Evolutionary conservation across 306 rosid genomes (phyloP).

Genomic region (Prunus salicina): DNA sequence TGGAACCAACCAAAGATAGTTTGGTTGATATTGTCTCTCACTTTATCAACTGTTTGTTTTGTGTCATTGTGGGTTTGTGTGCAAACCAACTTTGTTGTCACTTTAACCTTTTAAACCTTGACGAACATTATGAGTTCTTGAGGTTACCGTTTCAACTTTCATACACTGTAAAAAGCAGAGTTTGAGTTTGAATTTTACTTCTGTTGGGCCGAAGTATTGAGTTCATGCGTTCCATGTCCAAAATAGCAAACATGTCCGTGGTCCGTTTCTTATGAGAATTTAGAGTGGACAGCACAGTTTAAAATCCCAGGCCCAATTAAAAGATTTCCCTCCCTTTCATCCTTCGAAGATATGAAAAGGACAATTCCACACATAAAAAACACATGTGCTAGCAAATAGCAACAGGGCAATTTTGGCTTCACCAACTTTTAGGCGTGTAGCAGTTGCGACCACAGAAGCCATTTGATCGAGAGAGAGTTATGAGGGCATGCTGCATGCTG

Average conservation of each 20-base stretch:
- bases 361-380: not conserved
- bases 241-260: no score
- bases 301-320: not conserved
- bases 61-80: no score
- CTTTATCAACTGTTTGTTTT: no score
- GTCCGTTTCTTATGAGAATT: no score
- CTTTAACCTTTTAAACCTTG: no score
- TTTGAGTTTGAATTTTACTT: not conserved
- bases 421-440: not conserved
- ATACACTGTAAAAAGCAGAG: no score
- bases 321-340: not conserved
- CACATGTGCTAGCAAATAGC: no score
- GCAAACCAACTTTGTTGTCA: no score
- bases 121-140: no score
- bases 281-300: not conserved
- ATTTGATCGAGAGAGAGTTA: not conserved
- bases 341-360: not conserved
- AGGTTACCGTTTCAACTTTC: no score
- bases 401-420: not conserved
- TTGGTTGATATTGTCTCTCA: no score
- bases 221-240: not conserved
- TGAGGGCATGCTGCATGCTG: not conserved
- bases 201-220: not conserved
- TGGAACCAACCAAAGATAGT: no score
- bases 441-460: not conserved